A percentile compares a stretch with the other conserved stretches of the same genome.
phyloP scores from a whole-genome alignment of 2,329 filamentous ascomycete species.

The Teratosphaeriaceae sp. region DNA sequence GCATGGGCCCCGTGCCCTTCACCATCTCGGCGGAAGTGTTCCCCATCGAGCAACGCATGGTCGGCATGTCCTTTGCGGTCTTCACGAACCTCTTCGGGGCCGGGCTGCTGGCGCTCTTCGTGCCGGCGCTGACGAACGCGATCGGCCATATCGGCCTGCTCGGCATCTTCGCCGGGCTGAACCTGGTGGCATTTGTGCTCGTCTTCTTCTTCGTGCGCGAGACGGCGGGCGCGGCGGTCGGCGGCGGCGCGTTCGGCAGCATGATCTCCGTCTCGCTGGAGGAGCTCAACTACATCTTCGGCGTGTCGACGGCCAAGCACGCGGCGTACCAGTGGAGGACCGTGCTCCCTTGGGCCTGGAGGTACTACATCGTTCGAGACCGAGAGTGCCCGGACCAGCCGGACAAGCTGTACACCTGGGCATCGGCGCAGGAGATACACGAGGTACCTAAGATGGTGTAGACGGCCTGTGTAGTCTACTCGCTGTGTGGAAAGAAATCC shows the following conservation, averaged over 20 bases:
- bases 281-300: slow-evolving; percentile 28
- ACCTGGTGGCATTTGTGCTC: slow-evolving; percentile 24
- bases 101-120: slow-evolving; percentile 24
- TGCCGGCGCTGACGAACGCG: slow-evolving; percentile 18
- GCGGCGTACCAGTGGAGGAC: slow-evolving; percentile 12
- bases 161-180: slow-evolving; percentile 25
- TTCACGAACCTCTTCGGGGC: slow-evolving; percentile 24
- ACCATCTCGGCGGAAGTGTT: slow-evolving; percentile 65
- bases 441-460: slow-evolving; percentile 2
- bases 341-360: slow-evolving; percentile 11
- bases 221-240: slow-evolving; percentile 20
- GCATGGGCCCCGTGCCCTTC: slow-evolving; percentile 53
- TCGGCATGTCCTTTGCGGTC: slow-evolving; percentile 66
- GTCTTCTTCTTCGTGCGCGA: slow-evolving; percentile 29
- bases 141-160: slow-evolving; percentile 20
- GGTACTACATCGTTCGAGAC: slow-evolving; percentile 6
- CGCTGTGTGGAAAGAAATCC: too few relatives aligned
- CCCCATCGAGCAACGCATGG: slow-evolving; percentile 57
- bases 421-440: background rate
- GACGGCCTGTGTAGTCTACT: too few relatives aligned
- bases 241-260: slow-evolving; percentile 8
- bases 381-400: slow-evolving; percentile 3
- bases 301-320: slow-evolving; percentile 14
- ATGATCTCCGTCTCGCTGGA: slow-evolving; percentile 18
- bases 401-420: slow-evolving; percentile 11